Conservation (phyloP, 192 early-diverging fungal genomes). For the Entophlyctis luteolus region DNA sequence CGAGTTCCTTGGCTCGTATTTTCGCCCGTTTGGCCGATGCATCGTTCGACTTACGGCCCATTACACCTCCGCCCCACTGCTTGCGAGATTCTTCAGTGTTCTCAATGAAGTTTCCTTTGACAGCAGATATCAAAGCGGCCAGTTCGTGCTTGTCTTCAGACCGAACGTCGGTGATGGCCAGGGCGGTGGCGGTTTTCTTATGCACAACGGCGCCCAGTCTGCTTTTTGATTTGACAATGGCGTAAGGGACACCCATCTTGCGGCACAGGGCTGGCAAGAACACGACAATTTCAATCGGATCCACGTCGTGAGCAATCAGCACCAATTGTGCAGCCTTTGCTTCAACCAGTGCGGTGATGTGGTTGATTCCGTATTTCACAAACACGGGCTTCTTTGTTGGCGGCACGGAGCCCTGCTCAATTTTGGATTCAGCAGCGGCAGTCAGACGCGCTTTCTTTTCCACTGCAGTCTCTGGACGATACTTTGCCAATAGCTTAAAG, state of each 20-base stretch:
- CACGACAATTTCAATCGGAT: conserved; percentile 98
- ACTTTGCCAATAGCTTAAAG: conserved; percentile 98
- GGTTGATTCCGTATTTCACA: conserved; percentile 99
- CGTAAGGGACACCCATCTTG: conserved; percentile 99
- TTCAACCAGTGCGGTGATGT: conserved; percentile 96
- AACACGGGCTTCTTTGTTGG: conserved; percentile 85
- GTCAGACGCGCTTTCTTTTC: conserved; percentile 94
- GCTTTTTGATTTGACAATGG: conserved; percentile 98
- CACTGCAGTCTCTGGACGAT: conserved; percentile 95
- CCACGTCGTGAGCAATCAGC: conserved; percentile 98
- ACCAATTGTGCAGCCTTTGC: conserved; percentile 98
- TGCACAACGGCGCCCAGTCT: conserved; percentile 97
- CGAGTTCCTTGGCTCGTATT: conserved; percentile 14
- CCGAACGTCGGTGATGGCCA: conserved; percentile 89
- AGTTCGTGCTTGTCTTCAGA: conserved; percentile 94
- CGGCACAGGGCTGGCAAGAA: conserved; percentile 99
- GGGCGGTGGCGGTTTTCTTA: conserved; percentile 98
- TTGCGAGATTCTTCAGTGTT: conserved; percentile 89
- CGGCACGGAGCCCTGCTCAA: conserved; percentile 80
- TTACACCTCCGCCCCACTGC: conserved; percentile 98
- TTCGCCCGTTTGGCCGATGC: conserved; percentile 23
- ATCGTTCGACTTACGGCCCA: conserved; percentile 46
- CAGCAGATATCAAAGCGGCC: conserved; percentile 76
- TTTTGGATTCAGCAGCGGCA: conserved; percentile 81
- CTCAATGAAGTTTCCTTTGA: conserved; percentile 94